phyloP scores from a whole-genome alignment of 768 basidiomycete genomes.

The Podaxis rugospora region DNA sequence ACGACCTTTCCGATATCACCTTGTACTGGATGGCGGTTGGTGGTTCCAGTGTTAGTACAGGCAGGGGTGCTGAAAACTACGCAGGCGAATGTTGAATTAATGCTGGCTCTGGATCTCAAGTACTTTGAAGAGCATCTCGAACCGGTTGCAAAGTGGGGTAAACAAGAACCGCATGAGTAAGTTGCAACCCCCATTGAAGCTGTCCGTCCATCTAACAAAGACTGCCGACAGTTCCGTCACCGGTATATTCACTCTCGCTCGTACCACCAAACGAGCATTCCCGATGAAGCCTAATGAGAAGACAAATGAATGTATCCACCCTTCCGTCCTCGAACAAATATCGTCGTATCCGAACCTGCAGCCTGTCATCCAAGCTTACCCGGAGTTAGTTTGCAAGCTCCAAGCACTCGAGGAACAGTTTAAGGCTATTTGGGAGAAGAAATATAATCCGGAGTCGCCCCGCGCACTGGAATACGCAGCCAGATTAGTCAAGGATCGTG shows the following conservation, averaged over 20 bases:
- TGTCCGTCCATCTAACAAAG: slow-evolving; percentile 1
- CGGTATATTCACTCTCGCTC: slow-evolving; percentile 50
- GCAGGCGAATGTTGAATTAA: slow-evolving; percentile 53
- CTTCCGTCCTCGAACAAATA: slow-evolving; percentile 50
- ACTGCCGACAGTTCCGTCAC: slow-evolving; percentile 35
- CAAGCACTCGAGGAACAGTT: slow-evolving; percentile 50
- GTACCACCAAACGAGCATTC: slow-evolving; percentile 39
- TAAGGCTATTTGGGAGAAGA: slow-evolving; percentile 37
- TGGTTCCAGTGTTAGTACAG: slow-evolving; percentile 16
- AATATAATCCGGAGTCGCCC: slow-evolving; percentile 26
- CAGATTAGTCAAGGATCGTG: slow-evolving; percentile 13
- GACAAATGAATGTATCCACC: slow-evolving; percentile 59
- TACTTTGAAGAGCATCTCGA: slow-evolving; percentile 48
- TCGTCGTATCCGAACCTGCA: slow-evolving; percentile 28
- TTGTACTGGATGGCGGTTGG: slow-evolving; percentile 60
- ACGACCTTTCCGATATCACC: slow-evolving; percentile 64
- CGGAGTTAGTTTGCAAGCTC: slow-evolving; percentile 38
- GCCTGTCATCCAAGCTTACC: slow-evolving; percentile 33
- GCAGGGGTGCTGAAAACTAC: background rate
- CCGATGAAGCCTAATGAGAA: slow-evolving; percentile 39
- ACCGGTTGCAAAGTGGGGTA: slow-evolving; percentile 58
- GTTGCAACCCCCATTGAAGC: slow-evolving; percentile 18
- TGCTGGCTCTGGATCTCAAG: slow-evolving; percentile 49
- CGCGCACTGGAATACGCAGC: slow-evolving; percentile 17
- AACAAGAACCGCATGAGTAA: slow-evolving; percentile 60